phyloP scores from a whole-genome alignment of 139 green algal species.

The Auxenochlorella protothecoides region DNA sequence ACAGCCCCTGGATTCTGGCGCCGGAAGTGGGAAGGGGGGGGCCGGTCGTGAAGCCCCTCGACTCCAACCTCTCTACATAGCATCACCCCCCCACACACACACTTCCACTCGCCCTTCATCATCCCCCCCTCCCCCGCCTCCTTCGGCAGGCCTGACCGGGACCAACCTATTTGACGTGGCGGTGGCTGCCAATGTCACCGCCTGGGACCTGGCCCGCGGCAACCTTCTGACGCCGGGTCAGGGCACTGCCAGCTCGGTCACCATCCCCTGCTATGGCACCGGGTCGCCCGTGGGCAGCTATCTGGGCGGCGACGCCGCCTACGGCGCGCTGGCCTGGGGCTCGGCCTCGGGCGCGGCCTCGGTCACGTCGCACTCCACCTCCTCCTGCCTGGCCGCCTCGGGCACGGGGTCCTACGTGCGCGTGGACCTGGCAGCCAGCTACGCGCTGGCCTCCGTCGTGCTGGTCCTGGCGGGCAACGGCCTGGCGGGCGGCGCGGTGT shows the following conservation, averaged over 20 bases:
- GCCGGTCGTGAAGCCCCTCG: too few relatives aligned
- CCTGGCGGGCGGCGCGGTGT: background rate
- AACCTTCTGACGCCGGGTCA: background rate
- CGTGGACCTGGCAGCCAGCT: slow-evolving; percentile 4
- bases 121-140: background rate
- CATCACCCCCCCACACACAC: too few relatives aligned
- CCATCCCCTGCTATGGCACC: slow-evolving; percentile 2
- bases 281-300: slow-evolving; percentile 1
- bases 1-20: too few relatives aligned
- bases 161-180: slow-evolving; percentile 3
- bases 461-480: background rate
- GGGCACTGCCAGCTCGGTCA: background rate
- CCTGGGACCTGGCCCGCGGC: slow-evolving; percentile 4
- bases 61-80: too few relatives aligned
- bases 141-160: background rate
- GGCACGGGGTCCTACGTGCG: background rate
- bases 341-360: background rate
- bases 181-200: background rate
- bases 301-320: slow-evolving; percentile 8
- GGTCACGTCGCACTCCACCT: background rate
- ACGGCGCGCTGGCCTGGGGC: slow-evolving; percentile 6
- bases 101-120: background rate
- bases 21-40: too few relatives aligned
- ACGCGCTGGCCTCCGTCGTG: slow-evolving; percentile 3
- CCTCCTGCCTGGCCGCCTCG: background rate